Percentiles rank a stretch among this genome's conserved stretches.
Conservation (phyloP, 495 filamentous ascomycete genomes). For the Chaetomium tenue region DNA sequence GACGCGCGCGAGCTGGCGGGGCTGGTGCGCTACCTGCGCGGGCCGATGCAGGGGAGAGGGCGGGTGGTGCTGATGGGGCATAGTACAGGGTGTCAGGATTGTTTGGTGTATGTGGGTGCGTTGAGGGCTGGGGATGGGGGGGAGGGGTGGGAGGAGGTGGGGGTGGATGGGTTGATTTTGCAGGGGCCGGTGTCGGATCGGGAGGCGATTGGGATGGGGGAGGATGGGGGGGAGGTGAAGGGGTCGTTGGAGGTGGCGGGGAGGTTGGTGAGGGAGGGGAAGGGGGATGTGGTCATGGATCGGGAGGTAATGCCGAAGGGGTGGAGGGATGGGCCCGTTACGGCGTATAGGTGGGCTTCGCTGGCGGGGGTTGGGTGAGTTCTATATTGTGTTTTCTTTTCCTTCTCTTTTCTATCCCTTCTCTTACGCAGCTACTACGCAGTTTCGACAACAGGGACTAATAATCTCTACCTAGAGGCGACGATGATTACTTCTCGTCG, state of each 20-base stretch:
- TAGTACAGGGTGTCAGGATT: constrained; percentile 78
- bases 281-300: constrained; percentile 58
- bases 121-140: background rate
- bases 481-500: constrained; percentile 88
- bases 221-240: constrained; percentile 48
- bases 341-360: constrained; percentile 66
- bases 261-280: constrained; percentile 52
- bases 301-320: constrained; percentile 48
- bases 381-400: constrained; percentile 5
- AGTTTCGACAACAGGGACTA: background rate
- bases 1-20: constrained; percentile 73
- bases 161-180: constrained; percentile 75
- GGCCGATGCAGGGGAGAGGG: constrained; percentile 36
- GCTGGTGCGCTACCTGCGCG: constrained; percentile 67
- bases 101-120: constrained; percentile 60
- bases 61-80: constrained; percentile 88
- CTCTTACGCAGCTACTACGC: background rate
- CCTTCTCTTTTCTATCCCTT: background rate
- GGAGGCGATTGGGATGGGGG: constrained; percentile 53
- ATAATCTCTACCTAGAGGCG: constrained; percentile 48
- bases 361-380: constrained; percentile 58
- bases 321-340: constrained; percentile 54
- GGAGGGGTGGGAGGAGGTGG: background rate
- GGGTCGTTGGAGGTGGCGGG: constrained; percentile 54
- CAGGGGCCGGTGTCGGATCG: constrained; percentile 81